A percentile compares a stretch with the other conserved stretches of the same genome.
These are phyloP conservation scores for Cryptosporidium ubiquitum DNA, from an alignment of 169 alveolate genomes.

Conservation along the genomic window DNA sequence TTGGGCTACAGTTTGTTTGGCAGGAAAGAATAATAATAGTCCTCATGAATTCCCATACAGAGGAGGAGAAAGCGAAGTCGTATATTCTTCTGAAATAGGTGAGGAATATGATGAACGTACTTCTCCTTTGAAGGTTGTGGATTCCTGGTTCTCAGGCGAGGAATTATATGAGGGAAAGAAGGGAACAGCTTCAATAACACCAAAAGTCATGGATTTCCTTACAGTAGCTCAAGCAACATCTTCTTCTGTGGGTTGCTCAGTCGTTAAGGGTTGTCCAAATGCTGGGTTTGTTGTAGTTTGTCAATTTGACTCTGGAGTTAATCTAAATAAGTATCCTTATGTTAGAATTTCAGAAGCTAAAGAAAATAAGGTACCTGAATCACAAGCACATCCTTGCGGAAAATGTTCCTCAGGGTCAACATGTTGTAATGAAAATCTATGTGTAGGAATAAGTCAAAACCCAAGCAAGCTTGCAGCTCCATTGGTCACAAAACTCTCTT, in stretches of 20 bases:
- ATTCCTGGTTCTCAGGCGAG: conserved; percentile 59
- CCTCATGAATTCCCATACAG: conserved; percentile 68
- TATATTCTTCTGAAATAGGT: conserved; percentile 35
- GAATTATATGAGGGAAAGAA: conserved; percentile 58
- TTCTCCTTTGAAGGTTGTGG: conserved; percentile 52
- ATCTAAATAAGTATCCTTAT: conserved; percentile 51
- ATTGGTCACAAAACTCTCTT: conserved; percentile 37
- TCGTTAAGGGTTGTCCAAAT: conserved; percentile 68
- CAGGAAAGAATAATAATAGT: conserved; percentile 61
- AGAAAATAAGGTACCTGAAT: not conserved
- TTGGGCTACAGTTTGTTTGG: conserved; percentile 72
- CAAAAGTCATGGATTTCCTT: conserved; percentile 37
- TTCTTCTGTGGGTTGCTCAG: conserved; percentile 66
- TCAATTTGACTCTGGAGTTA: conserved; percentile 65
- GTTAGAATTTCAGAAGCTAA: not conserved
- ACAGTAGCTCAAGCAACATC: conserved; percentile 72
- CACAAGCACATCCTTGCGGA: conserved; percentile 74
- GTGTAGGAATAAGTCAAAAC: conserved; percentile 64
- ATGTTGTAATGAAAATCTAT: conserved; percentile 60
- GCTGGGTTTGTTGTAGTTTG: conserved; percentile 71
- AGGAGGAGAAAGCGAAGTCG: conserved; percentile 74
- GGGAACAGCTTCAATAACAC: conserved; percentile 44
- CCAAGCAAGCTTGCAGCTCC: conserved; percentile 65
- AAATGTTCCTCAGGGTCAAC: conserved; percentile 70
- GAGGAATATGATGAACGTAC: conserved; percentile 34